Percentiles rank a stretch among this genome's conserved stretches.
Evolutionary conservation across 202 grass and related monocot species (phyloP).

Genomic region (Eragrostis tef): DNA sequence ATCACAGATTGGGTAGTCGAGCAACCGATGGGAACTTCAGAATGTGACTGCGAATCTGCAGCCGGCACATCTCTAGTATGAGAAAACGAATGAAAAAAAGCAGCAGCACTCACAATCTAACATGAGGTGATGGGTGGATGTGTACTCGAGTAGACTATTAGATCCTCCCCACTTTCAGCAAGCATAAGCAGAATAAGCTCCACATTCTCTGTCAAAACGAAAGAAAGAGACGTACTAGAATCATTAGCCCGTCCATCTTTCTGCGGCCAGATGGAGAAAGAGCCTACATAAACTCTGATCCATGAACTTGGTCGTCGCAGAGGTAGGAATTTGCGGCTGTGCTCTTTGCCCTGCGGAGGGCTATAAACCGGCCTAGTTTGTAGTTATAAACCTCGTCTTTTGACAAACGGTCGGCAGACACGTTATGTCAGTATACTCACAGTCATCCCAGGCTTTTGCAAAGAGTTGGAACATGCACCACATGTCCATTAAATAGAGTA

Average conservation of each 20-base stretch:
- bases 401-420: neutral
- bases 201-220: neutral
- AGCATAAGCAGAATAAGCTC: neutral
- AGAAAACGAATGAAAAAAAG: neutral
- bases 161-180: neutral
- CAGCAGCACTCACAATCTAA: neutral
- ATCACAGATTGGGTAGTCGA: too few relatives aligned
- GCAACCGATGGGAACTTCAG: neutral
- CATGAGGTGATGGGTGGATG: neutral
- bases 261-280: neutral
- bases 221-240: neutral
- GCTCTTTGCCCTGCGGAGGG: neutral
- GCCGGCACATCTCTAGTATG: neutral
- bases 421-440: neutral
- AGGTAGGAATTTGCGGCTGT: neutral
- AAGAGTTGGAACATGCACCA: neutral
- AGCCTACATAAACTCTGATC: neutral
- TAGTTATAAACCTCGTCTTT: neutral
- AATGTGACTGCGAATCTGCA: neutral
- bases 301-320: neutral
- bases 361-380: constrained; percentile 3
- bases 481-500: neutral
- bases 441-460: neutral
- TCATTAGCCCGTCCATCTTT: neutral
- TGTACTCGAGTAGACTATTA: neutral